Evolutionary conservation across 306 rosid species (phyloP).

Genomic region (Quercus ilex): DNA sequence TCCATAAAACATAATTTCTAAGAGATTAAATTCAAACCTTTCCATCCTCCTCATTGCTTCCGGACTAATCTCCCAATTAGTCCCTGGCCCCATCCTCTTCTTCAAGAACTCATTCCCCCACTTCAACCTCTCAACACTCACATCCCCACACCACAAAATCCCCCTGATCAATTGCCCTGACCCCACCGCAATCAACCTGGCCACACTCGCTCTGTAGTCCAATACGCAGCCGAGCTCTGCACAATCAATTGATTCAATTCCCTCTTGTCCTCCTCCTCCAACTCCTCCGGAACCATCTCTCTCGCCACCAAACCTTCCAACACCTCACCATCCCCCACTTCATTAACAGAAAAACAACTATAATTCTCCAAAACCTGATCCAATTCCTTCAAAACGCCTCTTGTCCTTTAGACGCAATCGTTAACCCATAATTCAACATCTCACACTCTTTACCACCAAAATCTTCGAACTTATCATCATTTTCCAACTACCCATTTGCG

Average conservation of each 20-base stretch:
- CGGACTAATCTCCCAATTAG: conserved; percentile 48
- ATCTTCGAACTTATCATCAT: not conserved
- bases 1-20: not conserved
- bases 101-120: conserved; percentile 78
- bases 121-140: conserved; percentile 69
- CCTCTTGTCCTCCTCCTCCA: conserved; percentile 36
- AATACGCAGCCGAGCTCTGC: conserved; percentile 66
- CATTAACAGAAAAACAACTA: conserved; percentile 56
- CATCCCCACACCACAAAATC: conserved; percentile 83
- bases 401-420: conserved; percentile 58
- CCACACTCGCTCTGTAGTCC: conserved; percentile 62
- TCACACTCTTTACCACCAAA: conserved; percentile 15
- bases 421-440: conserved; percentile 65
- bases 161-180: conserved; percentile 80
- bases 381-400: conserved; percentile 41
- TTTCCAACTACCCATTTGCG: conserved; percentile 14
- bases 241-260: conserved; percentile 26
- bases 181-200: conserved; percentile 70
- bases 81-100: conserved; percentile 45
- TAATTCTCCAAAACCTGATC: conserved; percentile 60
- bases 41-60: conserved; percentile 39
- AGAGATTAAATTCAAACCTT: conserved; percentile 31
- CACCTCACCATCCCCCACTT: conserved; percentile 46
- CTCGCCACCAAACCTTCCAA: conserved; percentile 44
- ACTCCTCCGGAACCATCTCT: conserved; percentile 51